Conservation (phyloP, 2,329 filamentous ascomycete genomes). For the Hymenoscyphus infarciens region DNA sequence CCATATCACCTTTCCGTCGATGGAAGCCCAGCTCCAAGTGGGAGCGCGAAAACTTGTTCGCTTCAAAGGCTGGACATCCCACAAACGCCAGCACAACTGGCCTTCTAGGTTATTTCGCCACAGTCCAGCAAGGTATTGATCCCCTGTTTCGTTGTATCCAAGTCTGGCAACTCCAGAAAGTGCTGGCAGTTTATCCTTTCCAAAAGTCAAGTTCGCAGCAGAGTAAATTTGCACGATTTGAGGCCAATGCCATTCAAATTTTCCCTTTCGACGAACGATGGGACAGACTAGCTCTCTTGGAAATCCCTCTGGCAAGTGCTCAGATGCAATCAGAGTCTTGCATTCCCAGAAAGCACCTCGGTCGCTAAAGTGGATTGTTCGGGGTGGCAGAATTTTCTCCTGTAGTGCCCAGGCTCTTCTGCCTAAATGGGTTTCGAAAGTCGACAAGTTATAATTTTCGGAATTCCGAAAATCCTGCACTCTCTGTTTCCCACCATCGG, state of each 20-base stretch:
- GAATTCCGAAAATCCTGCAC: not conserved
- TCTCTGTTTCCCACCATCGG: not conserved
- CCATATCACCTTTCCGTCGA: conserved; percentile 2
- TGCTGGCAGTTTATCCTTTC: conserved; percentile 20
- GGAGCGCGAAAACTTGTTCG: conserved; percentile 4
- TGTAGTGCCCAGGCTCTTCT: conserved; percentile 16
- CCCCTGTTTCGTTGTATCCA: conserved; percentile 11
- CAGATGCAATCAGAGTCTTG: not conserved
- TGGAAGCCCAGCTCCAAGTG: conserved; percentile 12
- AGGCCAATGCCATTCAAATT: conserved; percentile 8
- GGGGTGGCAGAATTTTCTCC: conserved; percentile 14
- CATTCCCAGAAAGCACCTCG: conserved; percentile 16
- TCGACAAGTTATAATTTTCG: not conserved
- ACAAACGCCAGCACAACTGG: conserved; percentile 11
- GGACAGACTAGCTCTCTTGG: not conserved
- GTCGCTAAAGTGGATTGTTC: conserved; percentile 14
- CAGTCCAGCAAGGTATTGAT: conserved; percentile 21
- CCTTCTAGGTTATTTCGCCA: conserved; percentile 16
- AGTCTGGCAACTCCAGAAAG: conserved; percentile 19
- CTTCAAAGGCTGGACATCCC: not conserved
- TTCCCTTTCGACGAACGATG: not conserved
- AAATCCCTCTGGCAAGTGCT: conserved; percentile 3
- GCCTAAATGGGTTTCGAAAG: not conserved
- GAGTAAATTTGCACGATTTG: conserved; percentile 11
- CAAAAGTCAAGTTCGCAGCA: conserved; percentile 8